Percentiles rank a stretch among this genome's conserved stretches.
phyloP scores from a whole-genome alignment of 768 basidiomycete species.

The Phaffia tasmanica region DNA sequence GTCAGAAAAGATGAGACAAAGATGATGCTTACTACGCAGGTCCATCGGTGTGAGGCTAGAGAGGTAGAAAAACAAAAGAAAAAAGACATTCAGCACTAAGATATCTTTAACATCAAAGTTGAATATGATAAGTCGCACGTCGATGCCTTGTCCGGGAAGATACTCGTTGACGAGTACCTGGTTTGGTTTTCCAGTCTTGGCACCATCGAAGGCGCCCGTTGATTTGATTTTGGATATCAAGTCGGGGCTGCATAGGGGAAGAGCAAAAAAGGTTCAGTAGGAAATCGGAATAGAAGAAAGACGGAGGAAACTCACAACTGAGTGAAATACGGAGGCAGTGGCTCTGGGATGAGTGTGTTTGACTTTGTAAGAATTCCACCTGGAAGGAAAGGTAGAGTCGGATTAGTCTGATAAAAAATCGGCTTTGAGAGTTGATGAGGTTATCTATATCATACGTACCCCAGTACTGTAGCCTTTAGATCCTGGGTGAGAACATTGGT shows the following conservation, averaged over 20 bases:
- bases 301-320: conserved; percentile 47
- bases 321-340: conserved; percentile 59
- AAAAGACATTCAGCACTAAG: not conserved
- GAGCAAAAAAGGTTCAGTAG: conserved; percentile 1
- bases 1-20: too few relatives aligned
- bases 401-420: not conserved
- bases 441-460: conserved; percentile 23
- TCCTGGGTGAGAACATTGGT: not conserved
- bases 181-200: conserved; percentile 61
- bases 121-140: conserved; percentile 47
- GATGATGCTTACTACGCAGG: conserved; percentile 49
- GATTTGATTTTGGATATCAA: conserved; percentile 57
- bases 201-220: conserved; percentile 55
- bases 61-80: too few relatives aligned
- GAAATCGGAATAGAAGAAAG: conserved; percentile 14
- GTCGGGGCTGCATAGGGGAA: conserved; percentile 51
- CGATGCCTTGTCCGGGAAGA: conserved; percentile 80
- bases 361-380: conserved; percentile 60
- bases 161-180: conserved; percentile 92
- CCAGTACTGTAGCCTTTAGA: conserved; percentile 23
- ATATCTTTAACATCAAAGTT: not conserved
- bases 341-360: conserved; percentile 55
- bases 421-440: not conserved
- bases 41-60: conserved; percentile 83
- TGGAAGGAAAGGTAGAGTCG: conserved; percentile 28